phyloP scores from a whole-genome alignment of 805 yeast species.

The Saccharomyces eubayanus region DNA sequence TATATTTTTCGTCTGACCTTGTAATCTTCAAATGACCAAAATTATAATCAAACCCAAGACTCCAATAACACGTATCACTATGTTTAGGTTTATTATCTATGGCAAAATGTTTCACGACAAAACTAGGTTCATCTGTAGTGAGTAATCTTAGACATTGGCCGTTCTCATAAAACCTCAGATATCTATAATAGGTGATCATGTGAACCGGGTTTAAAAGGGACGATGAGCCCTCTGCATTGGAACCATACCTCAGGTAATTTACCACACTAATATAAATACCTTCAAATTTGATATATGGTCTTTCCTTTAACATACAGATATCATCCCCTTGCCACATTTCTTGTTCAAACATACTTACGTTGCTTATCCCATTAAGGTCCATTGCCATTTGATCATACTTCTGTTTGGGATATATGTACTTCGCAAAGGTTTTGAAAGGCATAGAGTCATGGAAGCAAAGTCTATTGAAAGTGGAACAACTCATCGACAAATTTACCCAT shows the following conservation, averaged over 20 bases:
- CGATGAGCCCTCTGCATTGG: conserved; percentile 53
- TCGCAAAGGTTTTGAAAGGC: conserved; percentile 45
- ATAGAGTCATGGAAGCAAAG: conserved; percentile 46
- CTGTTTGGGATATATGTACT: conserved; percentile 47
- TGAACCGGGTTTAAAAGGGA: conserved; percentile 71
- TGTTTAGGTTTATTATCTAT: conserved; percentile 29
- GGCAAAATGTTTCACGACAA: conserved; percentile 50
- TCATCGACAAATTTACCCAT: conserved; percentile 54
- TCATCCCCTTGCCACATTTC: conserved; percentile 35
- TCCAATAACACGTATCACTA: conserved; percentile 50
- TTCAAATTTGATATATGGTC: conserved; percentile 72
- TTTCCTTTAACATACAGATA: conserved; percentile 33
- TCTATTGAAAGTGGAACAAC: conserved; percentile 50
- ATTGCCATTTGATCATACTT: conserved; percentile 39
- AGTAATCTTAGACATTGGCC: conserved; percentile 67
- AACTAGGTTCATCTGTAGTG: conserved; percentile 62
- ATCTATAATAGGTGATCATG: conserved; percentile 82
- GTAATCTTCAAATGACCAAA: conserved; percentile 42
- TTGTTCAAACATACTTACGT: conserved; percentile 32
- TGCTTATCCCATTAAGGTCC: conserved; percentile 31
- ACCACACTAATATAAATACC: conserved; percentile 85
- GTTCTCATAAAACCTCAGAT: conserved; percentile 68
- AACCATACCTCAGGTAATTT: conserved; percentile 78
- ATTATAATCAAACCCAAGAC: conserved; percentile 44
- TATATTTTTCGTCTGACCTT: conserved; percentile 54